phyloP scores from a whole-genome alignment of 305 asterid species.

The Petunia hybrid region DNA sequence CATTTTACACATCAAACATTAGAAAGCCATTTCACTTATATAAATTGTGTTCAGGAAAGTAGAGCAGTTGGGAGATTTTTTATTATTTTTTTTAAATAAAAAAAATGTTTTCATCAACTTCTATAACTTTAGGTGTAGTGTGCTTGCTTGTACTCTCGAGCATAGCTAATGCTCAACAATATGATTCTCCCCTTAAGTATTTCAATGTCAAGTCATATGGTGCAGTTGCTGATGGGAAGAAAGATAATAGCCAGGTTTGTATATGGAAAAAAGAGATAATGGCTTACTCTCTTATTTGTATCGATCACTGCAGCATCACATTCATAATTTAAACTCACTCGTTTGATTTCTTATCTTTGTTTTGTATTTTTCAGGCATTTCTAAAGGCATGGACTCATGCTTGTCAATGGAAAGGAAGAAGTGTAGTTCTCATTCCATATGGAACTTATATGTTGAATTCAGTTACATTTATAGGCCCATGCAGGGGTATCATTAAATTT shows the following conservation, averaged over 20 bases:
- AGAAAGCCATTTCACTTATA: not conserved
- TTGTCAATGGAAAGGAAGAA: constrained; percentile 55
- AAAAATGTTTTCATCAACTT: constrained; percentile 41
- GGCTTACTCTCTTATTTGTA: not conserved
- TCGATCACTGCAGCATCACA: not conserved
- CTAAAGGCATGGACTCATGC: constrained; percentile 62
- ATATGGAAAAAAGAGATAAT: not conserved
- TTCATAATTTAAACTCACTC: too few species aligned
- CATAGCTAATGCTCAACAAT: constrained; percentile 19
- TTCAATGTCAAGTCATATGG: constrained; percentile 66
- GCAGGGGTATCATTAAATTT: constrained; percentile 50
- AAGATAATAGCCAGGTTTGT: constrained; percentile 57
- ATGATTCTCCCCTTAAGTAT: constrained; percentile 34
- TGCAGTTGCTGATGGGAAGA: constrained; percentile 54
- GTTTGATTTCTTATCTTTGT: not conserved
- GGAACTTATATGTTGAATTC: constrained; percentile 58
- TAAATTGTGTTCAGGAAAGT: not conserved
- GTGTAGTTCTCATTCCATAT: constrained; percentile 51
- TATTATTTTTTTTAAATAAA: too few species aligned
- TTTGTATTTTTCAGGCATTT: constrained; percentile 55
- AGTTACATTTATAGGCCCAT: constrained; percentile 59
- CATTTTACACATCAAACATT: constrained; percentile 11
- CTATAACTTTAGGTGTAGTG: not conserved
- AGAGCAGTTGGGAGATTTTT: not conserved
- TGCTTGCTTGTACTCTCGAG: constrained; percentile 32